Evolutionary conservation across 202 grass and related monocot species (phyloP), one percentile per base, ranked within the genome.

Genomic region (Sporobolus alterniflorus): DNA sequence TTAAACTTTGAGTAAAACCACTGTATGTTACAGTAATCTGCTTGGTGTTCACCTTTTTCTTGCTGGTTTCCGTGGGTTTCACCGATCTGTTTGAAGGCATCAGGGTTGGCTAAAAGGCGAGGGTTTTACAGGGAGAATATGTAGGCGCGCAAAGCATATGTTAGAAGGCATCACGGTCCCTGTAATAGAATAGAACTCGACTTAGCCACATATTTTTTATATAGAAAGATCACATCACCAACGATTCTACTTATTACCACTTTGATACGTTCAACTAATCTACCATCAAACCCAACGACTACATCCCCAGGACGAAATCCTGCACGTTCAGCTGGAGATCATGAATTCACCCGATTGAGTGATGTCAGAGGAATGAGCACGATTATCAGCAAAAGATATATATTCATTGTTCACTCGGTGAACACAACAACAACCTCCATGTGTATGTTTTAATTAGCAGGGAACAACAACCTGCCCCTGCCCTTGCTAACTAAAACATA

Each of bases 291-390:
- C 50, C 89, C 89, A 67, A 90, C 13, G 9, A 98, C 82, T 74
- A 94, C 80, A 87, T 98, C 96, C 28, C 89, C 89, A 83, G 84
- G 92, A 50, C 26, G 73, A 90, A 98, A 96, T 67, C 96, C 96
- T 43, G 96, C 91, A 85, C 49, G 83, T 24, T 83, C 89, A 78
- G 82, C 93, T 72, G 96, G 89, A 28, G 87, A 95, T 87, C 89
- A 92, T 87, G 90, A 89, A 69, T 76, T 89, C 61, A 98, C 91
- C 96, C 96, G 89, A 71, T 90, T 85, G 70, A 72, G 43, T 68
- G 71, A 16, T 62, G 84, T 89, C 71, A 91, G 32, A n/a, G 47
- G 52, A 60, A 8, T 11, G 9, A 60, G 36, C 51, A 18, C n/a
- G 26, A 29, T 71, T 8, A 39, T 39, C n/a, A n/a, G n/a, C n/a